Conservation (phyloP, 805 yeast genomes). For the Kodamaea kaohsiungensis region DNA sequence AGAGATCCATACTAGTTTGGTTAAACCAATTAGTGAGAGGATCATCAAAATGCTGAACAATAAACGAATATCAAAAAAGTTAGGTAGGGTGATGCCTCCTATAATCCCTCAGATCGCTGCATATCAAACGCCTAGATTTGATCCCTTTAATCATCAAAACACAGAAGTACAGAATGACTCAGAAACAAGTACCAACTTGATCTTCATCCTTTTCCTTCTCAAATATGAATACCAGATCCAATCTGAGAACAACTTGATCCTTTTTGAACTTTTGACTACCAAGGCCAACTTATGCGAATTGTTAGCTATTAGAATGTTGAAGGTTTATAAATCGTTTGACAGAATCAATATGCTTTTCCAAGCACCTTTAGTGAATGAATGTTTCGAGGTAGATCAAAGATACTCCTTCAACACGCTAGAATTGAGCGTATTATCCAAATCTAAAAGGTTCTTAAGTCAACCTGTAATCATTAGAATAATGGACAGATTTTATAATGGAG, state of each 20-base stretch:
- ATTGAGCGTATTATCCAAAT: slow-evolving; percentile 51
- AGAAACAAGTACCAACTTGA: slow-evolving; percentile 19
- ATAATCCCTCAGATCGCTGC: slow-evolving; percentile 26
- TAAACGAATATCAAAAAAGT: slow-evolving; percentile 33
- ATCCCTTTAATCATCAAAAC: slow-evolving; percentile 13
- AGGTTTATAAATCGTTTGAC: slow-evolving; percentile 44
- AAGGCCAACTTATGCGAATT: slow-evolving; percentile 54
- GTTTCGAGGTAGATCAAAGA: slow-evolving; percentile 15
- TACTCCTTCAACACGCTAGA: slow-evolving; percentile 47
- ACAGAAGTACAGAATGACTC: slow-evolving; percentile 4
- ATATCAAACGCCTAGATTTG: slow-evolving; percentile 21
- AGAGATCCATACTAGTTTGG: slow-evolving; percentile 46
- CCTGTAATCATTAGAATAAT: slow-evolving; percentile 50
- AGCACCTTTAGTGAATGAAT: slow-evolving; percentile 45
- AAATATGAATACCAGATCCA: slow-evolving; percentile 42
- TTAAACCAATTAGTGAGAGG: slow-evolving; percentile 47
- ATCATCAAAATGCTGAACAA: slow-evolving; percentile 41
- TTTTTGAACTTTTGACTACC: slow-evolving; percentile 40
- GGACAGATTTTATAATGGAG: slow-evolving; percentile 54
- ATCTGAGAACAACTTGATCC: slow-evolving; percentile 37
- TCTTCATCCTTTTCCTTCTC: slow-evolving; percentile 35
- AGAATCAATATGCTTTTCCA: slow-evolving; percentile 47
- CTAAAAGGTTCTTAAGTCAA: slow-evolving; percentile 53
- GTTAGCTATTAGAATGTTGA: slow-evolving; percentile 50
- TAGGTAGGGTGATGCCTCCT: slow-evolving; percentile 29